These are phyloP conservation scores for Capronia coronata DNA, from an alignment of 2,329 filamentous ascomycete genomes.

Conservation along the genomic window DNA sequence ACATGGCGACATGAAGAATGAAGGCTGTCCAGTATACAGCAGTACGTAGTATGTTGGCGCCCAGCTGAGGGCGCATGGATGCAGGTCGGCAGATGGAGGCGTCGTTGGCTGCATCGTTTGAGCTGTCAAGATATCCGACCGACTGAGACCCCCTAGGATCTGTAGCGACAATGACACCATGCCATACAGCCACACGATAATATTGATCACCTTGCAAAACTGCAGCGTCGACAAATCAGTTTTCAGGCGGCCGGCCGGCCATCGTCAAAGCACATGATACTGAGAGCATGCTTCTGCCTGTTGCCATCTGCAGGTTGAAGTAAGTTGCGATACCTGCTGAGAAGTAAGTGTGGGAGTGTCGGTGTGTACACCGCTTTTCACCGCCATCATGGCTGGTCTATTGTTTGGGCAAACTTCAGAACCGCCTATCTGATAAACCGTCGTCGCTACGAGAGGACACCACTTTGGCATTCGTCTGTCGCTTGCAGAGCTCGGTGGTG, in stretches of 20 bases:
- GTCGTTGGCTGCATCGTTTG: not conserved
- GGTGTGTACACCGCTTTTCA: constrained; percentile 20
- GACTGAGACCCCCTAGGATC: not conserved
- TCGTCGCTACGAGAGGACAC: not conserved
- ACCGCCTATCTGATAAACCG: not conserved
- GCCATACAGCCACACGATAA: too few relatives aligned
- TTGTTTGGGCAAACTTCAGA: constrained; percentile 1
- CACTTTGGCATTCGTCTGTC: not conserved
- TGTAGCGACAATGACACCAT: not conserved
- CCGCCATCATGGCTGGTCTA: constrained; percentile 3
- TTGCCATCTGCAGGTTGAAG: not conserved
- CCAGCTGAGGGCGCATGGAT: not conserved
- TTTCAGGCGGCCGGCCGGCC: not conserved
- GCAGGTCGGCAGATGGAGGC: not conserved
- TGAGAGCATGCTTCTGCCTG: not conserved
- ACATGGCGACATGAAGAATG: not conserved
- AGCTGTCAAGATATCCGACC: not conserved
- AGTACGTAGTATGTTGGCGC: too few relatives aligned
- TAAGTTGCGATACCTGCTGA: not conserved
- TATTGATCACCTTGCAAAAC: too few relatives aligned
- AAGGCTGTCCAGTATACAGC: not conserved
- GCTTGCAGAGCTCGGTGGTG: not conserved
- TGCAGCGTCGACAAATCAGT: too few relatives aligned
- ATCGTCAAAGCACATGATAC: too few relatives aligned
- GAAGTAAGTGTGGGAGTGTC: constrained; percentile 3